phyloP scores from a whole-genome alignment of 2,329 filamentous ascomycete genomes.

The Domatiomyces globalis region DNA sequence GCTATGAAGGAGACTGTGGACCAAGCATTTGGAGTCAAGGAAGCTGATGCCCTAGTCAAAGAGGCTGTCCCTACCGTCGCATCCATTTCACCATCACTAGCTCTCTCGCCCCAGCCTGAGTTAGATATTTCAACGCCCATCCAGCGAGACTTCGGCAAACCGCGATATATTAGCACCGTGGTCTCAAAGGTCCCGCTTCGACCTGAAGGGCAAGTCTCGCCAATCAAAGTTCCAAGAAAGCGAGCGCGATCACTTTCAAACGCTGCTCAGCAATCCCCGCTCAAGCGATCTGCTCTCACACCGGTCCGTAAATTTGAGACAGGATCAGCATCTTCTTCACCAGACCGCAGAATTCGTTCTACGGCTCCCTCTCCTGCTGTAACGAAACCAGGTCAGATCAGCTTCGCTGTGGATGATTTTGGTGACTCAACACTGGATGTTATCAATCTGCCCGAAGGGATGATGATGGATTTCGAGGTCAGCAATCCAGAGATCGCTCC shows the following conservation, averaged over 20 bases:
- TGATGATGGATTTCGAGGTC: conserved; percentile 4
- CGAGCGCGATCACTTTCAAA: conserved; percentile 35
- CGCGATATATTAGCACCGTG: conserved; percentile 52
- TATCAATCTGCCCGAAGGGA: conserved; percentile 13
- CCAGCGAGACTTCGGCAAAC: conserved; percentile 31
- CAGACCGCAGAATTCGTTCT: conserved; percentile 11
- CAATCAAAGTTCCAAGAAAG: conserved; percentile 33
- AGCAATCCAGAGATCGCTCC: background rate
- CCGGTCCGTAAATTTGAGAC: background rate
- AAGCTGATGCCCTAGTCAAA: background rate
- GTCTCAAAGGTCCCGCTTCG: conserved; percentile 61
- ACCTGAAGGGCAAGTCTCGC: conserved; percentile 41
- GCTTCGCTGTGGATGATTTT: conserved; percentile 15
- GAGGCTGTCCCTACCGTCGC: too few relatives aligned
- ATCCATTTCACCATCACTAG: too few relatives aligned
- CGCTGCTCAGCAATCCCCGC: background rate
- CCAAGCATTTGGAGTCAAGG: background rate
- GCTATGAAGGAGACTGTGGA: background rate
- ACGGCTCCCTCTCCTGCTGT: conserved; percentile 13
- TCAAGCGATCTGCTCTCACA: background rate
- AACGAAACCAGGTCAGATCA: conserved; percentile 14
- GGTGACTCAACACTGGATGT: conserved; percentile 16
- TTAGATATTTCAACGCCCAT: conserved; percentile 35
- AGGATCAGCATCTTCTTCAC: conserved; percentile 1
- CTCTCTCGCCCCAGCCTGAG: background rate